Percentiles rank a stretch among this genome's conserved stretches.
Conservation (phyloP, 1,284 basidiomycete species). For the Apiotrichum gamsii region DNA sequence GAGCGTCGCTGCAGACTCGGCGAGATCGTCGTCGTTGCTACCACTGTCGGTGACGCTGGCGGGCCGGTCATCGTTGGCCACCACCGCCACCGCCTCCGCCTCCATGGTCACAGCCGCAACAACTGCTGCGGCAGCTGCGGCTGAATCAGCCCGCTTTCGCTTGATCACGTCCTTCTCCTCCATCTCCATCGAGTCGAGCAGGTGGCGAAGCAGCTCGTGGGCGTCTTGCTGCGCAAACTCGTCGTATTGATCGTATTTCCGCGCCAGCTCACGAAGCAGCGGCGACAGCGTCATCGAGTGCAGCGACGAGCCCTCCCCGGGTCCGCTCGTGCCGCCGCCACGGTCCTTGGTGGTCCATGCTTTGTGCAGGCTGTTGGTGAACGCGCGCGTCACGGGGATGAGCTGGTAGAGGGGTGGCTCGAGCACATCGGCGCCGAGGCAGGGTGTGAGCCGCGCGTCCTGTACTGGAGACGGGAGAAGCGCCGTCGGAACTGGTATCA, state of each 20-base stretch:
- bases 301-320: constrained; percentile 23
- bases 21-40: too few species aligned
- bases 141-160: too few species aligned
- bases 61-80: too few species aligned
- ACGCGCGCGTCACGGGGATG: constrained; percentile 42
- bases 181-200: constrained; percentile 90
- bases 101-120: too few species aligned
- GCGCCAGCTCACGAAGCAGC: constrained; percentile 62
- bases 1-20: too few species aligned
- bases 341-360: constrained; percentile 45
- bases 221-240: constrained; percentile 81
- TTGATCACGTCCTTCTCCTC: constrained; percentile 79
- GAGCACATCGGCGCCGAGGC: constrained; percentile 34
- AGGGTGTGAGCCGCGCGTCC: constrained; percentile 30
- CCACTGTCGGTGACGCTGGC: too few species aligned
- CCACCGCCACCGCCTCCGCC: too few species aligned
- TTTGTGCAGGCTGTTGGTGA: constrained; percentile 35
- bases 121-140: too few species aligned
- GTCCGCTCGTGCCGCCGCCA: constrained; percentile 32
- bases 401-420: constrained; percentile 41
- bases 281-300: constrained; percentile 48
- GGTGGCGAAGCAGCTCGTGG: constrained; percentile 81
- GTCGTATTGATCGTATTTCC: constrained; percentile 87
- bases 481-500: constrained; percentile 16
- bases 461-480: constrained; percentile 28